Percentiles rank a stretch among this genome's conserved stretches.
These are phyloP conservation scores for Casuarina cunninghamiana DNA, from an alignment of 306 rosid species.

Conservation along the genomic window DNA sequence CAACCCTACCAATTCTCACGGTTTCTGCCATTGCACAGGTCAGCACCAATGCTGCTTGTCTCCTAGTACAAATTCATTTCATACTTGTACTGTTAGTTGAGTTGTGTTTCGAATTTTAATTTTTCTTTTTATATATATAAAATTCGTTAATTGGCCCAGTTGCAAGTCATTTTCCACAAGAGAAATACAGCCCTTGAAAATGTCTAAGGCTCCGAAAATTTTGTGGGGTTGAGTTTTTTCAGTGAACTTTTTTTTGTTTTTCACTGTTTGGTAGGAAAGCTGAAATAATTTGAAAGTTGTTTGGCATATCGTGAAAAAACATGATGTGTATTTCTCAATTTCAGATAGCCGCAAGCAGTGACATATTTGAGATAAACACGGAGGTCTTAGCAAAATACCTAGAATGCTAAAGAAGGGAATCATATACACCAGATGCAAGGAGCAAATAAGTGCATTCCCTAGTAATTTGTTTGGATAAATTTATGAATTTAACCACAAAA, in stretches of 20 bases:
- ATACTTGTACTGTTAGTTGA: constrained; percentile 20
- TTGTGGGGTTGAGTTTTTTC: neutral
- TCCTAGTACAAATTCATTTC: neutral
- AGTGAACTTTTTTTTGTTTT: constrained; percentile 3
- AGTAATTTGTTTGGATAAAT: neutral
- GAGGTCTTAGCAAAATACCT: neutral
- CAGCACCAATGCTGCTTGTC: constrained; percentile 35
- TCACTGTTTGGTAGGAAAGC: neutral
- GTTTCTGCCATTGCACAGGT: constrained; percentile 99
- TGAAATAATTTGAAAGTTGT: neutral
- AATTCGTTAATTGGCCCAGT: neutral
- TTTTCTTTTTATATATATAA: neutral
- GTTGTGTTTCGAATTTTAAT: constrained; percentile 8
- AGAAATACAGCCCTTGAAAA: too few relatives aligned
- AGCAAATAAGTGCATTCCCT: neutral
- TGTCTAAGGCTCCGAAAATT: too few relatives aligned
- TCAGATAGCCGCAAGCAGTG: neutral
- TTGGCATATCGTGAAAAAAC: neutral
- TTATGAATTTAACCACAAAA: neutral
- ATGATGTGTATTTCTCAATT: neutral
- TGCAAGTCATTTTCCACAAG: too few relatives aligned
- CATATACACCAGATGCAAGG: neutral
- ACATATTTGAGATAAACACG: neutral
- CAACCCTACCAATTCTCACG: constrained; percentile 84
- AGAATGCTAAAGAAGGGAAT: neutral